A percentile compares a stretch with the other conserved stretches of the same genome.
These are phyloP conservation scores for Didymella exigua DNA, from an alignment of 2,329 filamentous ascomycete genomes.

Conservation along the genomic window DNA sequence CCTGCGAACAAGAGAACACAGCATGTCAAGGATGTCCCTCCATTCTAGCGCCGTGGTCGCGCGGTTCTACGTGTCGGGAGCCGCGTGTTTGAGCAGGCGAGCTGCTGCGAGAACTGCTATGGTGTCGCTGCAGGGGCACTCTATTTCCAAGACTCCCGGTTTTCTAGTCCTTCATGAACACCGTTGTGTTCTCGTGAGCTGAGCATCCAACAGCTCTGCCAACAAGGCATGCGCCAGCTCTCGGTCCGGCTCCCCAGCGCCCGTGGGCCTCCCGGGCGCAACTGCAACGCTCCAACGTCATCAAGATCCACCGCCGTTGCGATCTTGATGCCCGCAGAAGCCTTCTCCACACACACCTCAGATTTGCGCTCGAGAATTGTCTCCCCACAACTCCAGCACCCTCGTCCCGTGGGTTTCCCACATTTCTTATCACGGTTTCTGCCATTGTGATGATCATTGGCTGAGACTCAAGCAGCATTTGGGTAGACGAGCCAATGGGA, in stretches of 20 bases:
- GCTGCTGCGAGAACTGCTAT: background rate
- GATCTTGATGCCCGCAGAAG: background rate
- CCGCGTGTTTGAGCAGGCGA: slow-evolving; percentile 17
- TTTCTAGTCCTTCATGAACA: background rate
- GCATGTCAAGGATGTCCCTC: slow-evolving; percentile 3
- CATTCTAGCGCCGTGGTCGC: slow-evolving; percentile 6
- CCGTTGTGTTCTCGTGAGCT: background rate
- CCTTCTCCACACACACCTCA: slow-evolving; percentile 13
- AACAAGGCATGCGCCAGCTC: background rate
- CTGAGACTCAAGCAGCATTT: background rate
- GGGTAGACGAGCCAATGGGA: background rate
- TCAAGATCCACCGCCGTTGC: slow-evolving; percentile 9
- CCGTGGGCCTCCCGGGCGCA: background rate
- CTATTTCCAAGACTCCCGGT: background rate
- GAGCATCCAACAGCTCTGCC: background rate
- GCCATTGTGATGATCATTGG: background rate
- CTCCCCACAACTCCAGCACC: slow-evolving; percentile 18
- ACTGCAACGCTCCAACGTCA: slow-evolving; percentile 9
- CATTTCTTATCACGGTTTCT: slow-evolving; percentile 10
- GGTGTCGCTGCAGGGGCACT: slow-evolving; percentile 2
- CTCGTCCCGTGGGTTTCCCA: slow-evolving; percentile 10
- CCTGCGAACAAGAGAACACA: slow-evolving; percentile 4
- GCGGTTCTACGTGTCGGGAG: slow-evolving; percentile 13
- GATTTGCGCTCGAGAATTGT: slow-evolving; percentile 23
- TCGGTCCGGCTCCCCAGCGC: slow-evolving; percentile 11